Conservation (phyloP, 768 basidiomycete genomes). For the Cyathus striatus region DNA sequence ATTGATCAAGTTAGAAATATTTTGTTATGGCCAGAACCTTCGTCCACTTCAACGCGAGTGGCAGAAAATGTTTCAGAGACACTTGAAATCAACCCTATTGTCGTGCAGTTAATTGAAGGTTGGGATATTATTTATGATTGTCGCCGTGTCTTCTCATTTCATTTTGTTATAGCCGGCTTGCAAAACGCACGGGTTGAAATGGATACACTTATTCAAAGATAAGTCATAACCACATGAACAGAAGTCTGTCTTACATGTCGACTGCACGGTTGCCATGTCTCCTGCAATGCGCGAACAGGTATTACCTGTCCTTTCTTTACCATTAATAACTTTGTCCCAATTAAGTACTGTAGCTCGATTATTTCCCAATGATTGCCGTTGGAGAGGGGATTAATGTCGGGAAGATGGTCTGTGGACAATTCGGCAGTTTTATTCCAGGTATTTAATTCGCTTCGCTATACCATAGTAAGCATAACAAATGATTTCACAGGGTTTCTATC, state of each 20-base stretch:
- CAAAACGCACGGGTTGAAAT: conserved; percentile 20
- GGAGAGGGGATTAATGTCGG: conserved; percentile 19
- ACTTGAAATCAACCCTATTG: conserved; percentile 3
- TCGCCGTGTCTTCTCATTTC: neutral
- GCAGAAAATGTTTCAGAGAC: neutral
- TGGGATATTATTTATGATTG: neutral
- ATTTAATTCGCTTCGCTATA: neutral
- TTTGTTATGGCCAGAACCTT: conserved; percentile 20
- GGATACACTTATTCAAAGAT: conserved; percentile 19
- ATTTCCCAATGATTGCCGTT: conserved; percentile 24
- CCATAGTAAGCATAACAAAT: too few relatives aligned
- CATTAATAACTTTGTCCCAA: too few relatives aligned
- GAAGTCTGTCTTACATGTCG: neutral
- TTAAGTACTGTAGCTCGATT: conserved; percentile 9
- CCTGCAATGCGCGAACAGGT: conserved; percentile 22
- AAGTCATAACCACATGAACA: neutral
- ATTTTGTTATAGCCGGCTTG: conserved; percentile 6
- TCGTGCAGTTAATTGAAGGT: conserved; percentile 11
- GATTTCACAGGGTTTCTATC: conserved; percentile 14
- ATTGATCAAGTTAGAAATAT: conserved; percentile 21
- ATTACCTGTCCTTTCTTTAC: too few relatives aligned
- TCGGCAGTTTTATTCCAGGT: conserved; percentile 23
- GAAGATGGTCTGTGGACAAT: conserved; percentile 23
- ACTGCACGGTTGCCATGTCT: conserved; percentile 12
- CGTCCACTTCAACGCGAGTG: too few relatives aligned